Base-by-base conservation (phyloP, 106 monocot genomes). In the Phalaenopsis equestris region DNA sequence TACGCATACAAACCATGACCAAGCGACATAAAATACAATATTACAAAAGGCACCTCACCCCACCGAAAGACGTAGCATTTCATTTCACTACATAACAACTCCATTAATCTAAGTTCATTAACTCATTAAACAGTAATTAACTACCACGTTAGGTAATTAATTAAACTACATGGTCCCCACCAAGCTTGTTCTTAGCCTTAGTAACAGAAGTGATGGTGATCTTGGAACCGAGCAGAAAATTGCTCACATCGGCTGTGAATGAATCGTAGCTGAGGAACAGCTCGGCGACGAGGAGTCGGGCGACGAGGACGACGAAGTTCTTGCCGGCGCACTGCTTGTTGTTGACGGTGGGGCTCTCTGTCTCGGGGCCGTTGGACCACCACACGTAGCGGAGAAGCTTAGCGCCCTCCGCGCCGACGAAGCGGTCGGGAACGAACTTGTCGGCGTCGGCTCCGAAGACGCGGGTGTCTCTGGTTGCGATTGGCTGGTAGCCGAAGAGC, bases 251-350 rank as follows among this genome's bases (percentile, higher is more conserved):
- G 4, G 82, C 86, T 16, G 86, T 81, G 84, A 89, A 86, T 3
- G 84, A 84, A 49, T 89, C 86, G 78, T 86, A 89, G 41, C 82
- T 12, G 48, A 86, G 81, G 77, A 89, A 89, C 42, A 89, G 49
- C 77, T 86, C 89, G 39, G 70, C 89, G 21, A 86, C 81, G 46
- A 89, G 72, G 74, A 86, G 73, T 76, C 88, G 70, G 30, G 72
- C 80, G 15, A 83, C 75, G 30, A 83, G 80, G 24, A 88, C 41
- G 30, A 84, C 84, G 12, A 89, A 79, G 64, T 89, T 49, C 84
- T 89, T 89, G 41, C 86, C 86, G 1, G 86, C 76, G 79, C 86
- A 89, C 81, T 89, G 86, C 84, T 89, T 89, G 84, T 89, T 39
- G 8, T 36, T 18, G 75, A 84, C 46, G n/a, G 86, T 84, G 3